These are phyloP conservation scores for Moesziomyces parantarcticus DNA, from an alignment of 1,284 basidiomycete species.

Conservation along the genomic window DNA sequence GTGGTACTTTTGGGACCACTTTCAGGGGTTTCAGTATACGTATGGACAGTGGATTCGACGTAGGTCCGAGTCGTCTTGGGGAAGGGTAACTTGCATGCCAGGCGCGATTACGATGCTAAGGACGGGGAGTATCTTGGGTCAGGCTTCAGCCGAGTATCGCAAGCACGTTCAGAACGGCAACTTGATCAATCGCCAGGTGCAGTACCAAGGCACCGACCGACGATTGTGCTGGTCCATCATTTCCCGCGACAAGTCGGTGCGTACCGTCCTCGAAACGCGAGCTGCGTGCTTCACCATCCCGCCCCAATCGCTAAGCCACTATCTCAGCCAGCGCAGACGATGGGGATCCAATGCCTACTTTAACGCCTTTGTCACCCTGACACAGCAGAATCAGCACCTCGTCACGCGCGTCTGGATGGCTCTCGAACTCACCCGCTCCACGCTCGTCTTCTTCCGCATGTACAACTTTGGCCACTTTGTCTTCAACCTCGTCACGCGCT, in stretches of 20 bases:
- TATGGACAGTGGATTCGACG: conserved; percentile 37
- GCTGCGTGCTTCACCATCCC: conserved; percentile 42
- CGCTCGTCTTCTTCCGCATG: conserved; percentile 30
- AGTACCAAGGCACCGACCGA: conserved; percentile 35
- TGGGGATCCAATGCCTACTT: conserved; percentile 43
- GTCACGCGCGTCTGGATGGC: conserved; percentile 33
- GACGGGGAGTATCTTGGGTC: conserved; percentile 23
- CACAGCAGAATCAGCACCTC: conserved; percentile 17
- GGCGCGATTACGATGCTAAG: conserved; percentile 36
- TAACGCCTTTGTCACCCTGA: conserved; percentile 29
- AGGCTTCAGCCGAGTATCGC: conserved; percentile 27
- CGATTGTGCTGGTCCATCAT: conserved; percentile 37
- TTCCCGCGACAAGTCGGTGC: conserved; percentile 27
- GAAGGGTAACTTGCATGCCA: conserved; percentile 34
- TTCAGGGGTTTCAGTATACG: conserved; percentile 36
- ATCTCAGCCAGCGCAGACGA: conserved; percentile 31
- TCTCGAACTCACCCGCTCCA: conserved; percentile 20
- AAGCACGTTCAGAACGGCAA: conserved; percentile 26
- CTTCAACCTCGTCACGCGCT: conserved; percentile 24
- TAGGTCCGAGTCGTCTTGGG: conserved; percentile 29
- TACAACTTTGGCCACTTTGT: conserved; percentile 35
- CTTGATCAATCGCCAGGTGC: conserved; percentile 28
- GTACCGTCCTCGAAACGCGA: conserved; percentile 29
- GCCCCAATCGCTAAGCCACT: conserved; percentile 28
- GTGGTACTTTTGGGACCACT: conserved; percentile 40